phyloP scores from a whole-genome alignment of 371 early-diverging fungal genomes.

The Fennellomyces sp. region DNA sequence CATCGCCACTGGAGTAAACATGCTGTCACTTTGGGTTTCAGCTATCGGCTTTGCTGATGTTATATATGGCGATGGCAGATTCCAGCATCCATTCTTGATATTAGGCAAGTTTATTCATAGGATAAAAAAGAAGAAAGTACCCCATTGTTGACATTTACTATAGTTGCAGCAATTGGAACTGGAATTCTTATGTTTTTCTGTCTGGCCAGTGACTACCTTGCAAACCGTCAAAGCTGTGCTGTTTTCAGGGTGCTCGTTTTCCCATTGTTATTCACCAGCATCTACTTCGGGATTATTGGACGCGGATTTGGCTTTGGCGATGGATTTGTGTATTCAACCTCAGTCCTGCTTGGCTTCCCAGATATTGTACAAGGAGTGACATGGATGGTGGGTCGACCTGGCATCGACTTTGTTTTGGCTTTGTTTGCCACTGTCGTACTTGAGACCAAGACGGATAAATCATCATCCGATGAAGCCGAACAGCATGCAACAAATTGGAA shows the following conservation, averaged over 20 bases:
- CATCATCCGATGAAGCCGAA: neutral
- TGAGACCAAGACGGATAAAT: constrained; percentile 18
- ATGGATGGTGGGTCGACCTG: constrained; percentile 22
- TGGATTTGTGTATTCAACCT: constrained; percentile 16
- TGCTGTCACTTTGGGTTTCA: constrained; percentile 15
- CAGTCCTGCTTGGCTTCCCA: constrained; percentile 22
- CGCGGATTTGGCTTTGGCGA: constrained; percentile 26
- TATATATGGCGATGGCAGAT: neutral
- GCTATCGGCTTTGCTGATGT: constrained; percentile 22
- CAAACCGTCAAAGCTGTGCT: neutral
- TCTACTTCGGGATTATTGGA: constrained; percentile 21
- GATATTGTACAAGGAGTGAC: constrained; percentile 29
- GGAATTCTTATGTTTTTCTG: no score
- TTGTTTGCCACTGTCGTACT: constrained; percentile 25
- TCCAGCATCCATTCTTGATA: constrained; percentile 15
- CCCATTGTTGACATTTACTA: neutral
- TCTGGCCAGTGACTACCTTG: neutral
- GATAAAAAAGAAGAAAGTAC: neutral
- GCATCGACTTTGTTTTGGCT: constrained; percentile 31
- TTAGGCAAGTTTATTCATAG: constrained; percentile 9
- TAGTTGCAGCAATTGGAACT: neutral
- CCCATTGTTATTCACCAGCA: constrained; percentile 30
- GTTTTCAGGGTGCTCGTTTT: constrained; percentile 30
- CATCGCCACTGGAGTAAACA: constrained; percentile 14
- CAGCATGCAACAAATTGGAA: neutral